Evolutionary conservation across 192 early-diverging fungal genomes (phyloP), one percentile per base, ranked within the genome.

Genomic region (Ramicandelaber brevisporus): DNA sequence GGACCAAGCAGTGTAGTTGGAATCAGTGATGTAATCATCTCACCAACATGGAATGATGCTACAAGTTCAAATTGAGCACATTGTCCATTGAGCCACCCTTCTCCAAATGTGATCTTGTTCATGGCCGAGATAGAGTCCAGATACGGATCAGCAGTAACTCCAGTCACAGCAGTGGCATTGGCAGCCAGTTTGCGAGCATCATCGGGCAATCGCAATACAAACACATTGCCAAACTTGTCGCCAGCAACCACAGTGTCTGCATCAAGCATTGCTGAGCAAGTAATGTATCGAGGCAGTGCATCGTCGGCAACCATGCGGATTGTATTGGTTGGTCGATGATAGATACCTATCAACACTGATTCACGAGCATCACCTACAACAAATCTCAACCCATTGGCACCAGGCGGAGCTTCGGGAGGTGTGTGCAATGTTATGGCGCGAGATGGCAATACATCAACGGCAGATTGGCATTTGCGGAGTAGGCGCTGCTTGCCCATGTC

Each of bases 211-310:
- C 93, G 63, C 29, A 70, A 38, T 6, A 80, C 68, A 30, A 71
- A 73, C 13, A 99, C 50, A 36, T 90, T 90, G 18, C 93, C 93
- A 69, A 99, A 99, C 49, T 89, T 87, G 64, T 99, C 93, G 11
- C 78, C 89, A 10, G 68, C 76, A 3, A 65, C 77, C 3, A 90
- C 63, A 3, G 93, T 93, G 39, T 92, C 77, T 40, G 86, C 90
- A 52, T 93, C 87, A 18, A 85, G 46, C 63, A 89, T 72, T 5
- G 58, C 38, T 7, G 75, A 58, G 14, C 61, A 48, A 9, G 87
- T 84, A 21, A 78, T 65, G 67, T 74, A 87, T 27, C 87, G 66
- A 26, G 79, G 78, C 12, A 68, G 46, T n/a, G 77, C 66, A 43
- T 99, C 93, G 35, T 90, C 87, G 18, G 88, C 83, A 51, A 90